phyloP scores from a whole-genome alignment of 129 eudicot species.

The Sambucus nigra region DNA sequence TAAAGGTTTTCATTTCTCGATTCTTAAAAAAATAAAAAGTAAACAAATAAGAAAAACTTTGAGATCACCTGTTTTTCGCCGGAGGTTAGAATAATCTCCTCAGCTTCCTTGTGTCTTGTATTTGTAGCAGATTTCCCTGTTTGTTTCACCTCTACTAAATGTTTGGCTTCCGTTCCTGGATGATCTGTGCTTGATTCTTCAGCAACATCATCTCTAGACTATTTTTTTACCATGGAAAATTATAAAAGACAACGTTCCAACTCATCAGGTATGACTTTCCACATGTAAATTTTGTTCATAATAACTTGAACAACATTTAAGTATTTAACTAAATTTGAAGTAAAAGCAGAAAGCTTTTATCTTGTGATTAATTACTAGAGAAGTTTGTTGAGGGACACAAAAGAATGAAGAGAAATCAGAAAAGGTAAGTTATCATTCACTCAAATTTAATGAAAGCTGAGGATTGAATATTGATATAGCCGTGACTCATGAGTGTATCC shows the following conservation, averaged over 20 bases:
- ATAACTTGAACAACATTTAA: not conserved
- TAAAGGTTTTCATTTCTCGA: too few relatives aligned
- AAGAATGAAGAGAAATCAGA: too few relatives aligned
- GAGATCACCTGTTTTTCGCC: slow-evolving; percentile 8
- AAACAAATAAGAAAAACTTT: too few relatives aligned
- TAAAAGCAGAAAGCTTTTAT: not conserved
- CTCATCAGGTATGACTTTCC: not conserved
- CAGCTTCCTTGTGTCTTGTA: slow-evolving; percentile 9
- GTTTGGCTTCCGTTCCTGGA: slow-evolving; percentile 7
- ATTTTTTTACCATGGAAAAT: slow-evolving; percentile 11
- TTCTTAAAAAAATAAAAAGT: too few relatives aligned
- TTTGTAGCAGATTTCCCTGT: slow-evolving; percentile 13
- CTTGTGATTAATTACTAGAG: not conserved
- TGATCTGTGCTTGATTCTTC: slow-evolving; percentile 15
- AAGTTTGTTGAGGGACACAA: not conserved
- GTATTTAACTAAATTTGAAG: not conserved
- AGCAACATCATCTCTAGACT: slow-evolving; percentile 18
- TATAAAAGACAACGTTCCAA: slow-evolving; percentile 10
- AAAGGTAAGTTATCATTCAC: too few relatives aligned
- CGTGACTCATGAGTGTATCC: too few relatives aligned
- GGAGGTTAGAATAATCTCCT: not conserved
- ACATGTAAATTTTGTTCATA: not conserved
- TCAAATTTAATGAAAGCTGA: too few relatives aligned
- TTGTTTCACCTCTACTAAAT: slow-evolving; percentile 12
- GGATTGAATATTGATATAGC: too few relatives aligned